phyloP scores from a whole-genome alignment of 2,329 filamentous ascomycete species.

The Colletotrichum cordylinicola region DNA sequence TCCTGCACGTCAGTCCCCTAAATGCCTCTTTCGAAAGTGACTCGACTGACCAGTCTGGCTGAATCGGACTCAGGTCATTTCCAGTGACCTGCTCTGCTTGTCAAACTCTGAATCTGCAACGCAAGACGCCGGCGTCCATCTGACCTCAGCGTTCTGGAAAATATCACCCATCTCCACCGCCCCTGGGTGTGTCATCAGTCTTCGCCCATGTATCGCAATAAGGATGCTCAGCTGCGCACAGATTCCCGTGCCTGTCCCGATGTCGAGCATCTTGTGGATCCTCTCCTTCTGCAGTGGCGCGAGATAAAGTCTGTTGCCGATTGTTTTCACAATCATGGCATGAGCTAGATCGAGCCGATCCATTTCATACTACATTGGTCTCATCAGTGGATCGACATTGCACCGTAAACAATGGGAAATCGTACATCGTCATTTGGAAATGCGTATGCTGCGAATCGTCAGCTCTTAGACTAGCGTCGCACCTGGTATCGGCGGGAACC shows the following conservation, averaged over 20 bases:
- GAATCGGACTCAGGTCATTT: neutral
- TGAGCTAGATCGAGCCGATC: neutral
- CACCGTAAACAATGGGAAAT: neutral
- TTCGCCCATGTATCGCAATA: fast-evolving
- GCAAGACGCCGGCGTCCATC: fast-evolving
- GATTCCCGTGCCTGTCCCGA: neutral
- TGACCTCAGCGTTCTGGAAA: neutral
- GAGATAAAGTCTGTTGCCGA: neutral
- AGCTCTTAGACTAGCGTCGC: fast-evolving
- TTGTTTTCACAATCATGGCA: neutral
- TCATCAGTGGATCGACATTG: neutral
- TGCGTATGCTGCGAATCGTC: neutral
- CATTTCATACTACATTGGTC: neutral
- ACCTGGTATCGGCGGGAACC: fast-evolving
- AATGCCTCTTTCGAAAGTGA: neutral
- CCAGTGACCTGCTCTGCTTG: neutral
- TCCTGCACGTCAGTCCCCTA: neutral
- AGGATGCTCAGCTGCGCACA: neutral
- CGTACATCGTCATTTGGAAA: neutral
- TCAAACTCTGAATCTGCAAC: neutral
- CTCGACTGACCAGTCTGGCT: neutral
- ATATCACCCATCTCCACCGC: neutral
- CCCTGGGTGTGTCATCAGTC: neutral
- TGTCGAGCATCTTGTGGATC: neutral
- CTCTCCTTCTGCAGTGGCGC: neutral